Evolutionary conservation across 306 rosid species (phyloP).

Genomic region (Medicago arabica): DNA sequence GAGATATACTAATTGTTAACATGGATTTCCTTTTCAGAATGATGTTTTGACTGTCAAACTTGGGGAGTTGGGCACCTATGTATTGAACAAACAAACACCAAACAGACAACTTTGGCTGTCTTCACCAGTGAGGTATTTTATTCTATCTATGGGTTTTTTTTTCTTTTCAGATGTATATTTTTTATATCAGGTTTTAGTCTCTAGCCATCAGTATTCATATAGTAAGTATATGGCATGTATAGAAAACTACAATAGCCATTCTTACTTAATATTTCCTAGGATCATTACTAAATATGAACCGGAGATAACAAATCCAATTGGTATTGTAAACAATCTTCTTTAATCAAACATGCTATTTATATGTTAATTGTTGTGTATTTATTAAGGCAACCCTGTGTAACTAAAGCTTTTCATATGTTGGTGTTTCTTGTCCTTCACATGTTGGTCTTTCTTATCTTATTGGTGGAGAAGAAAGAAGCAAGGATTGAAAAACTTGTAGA

Average conservation of each 20-base stretch:
- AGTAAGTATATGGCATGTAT: constrained; percentile 7
- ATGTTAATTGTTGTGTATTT: background rate
- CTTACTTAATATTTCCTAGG: constrained; percentile 9
- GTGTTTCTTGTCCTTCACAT: constrained; percentile 5
- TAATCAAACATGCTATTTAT: constrained; percentile 2
- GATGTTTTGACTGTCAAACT: constrained; percentile 83
- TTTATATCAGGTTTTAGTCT: background rate
- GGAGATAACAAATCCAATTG: constrained; percentile 1
- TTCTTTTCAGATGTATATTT: background rate
- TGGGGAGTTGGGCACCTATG: constrained; percentile 77
- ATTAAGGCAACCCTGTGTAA: background rate
- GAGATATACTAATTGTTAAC: constrained; percentile 13
- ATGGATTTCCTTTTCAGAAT: constrained; percentile 58
- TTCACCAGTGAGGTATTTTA: constrained; percentile 79
- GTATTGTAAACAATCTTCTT: background rate
- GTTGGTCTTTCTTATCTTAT: constrained; percentile 10
- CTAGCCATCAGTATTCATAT: background rate
- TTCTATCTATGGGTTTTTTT: background rate
- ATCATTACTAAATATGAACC: constrained; percentile 21
- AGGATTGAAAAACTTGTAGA: background rate
- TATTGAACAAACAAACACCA: constrained; percentile 88
- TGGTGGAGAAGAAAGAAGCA: constrained; percentile 14
- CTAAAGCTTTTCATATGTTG: constrained; percentile 11
- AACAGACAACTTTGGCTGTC: constrained; percentile 91
- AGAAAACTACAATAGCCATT: constrained; percentile 6